These are phyloP conservation scores for Citrus trifoliata DNA, from an alignment of 345 rosid species.

Conservation along the genomic window DNA sequence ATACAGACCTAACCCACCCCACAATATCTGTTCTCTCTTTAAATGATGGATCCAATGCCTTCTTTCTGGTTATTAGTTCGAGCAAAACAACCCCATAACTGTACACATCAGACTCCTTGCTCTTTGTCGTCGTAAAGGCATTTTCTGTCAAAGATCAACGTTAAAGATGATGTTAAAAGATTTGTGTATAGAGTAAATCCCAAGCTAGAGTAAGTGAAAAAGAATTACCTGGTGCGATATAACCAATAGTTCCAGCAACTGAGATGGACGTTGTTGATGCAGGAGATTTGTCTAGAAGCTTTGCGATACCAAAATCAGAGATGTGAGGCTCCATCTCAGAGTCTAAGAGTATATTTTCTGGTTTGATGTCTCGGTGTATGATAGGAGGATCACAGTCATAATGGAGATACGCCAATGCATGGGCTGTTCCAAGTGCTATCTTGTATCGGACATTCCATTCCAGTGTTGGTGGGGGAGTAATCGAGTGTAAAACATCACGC, in stretches of 20 bases:
- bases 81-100: conserved; percentile 71
- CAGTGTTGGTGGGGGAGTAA: conserved; percentile 23
- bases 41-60: conserved; percentile 44
- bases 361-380: conserved; percentile 80
- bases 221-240: conserved; percentile 74
- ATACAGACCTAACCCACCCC: conserved; percentile 42
- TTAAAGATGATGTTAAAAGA: not conserved
- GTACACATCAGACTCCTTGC: conserved; percentile 65
- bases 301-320: conserved; percentile 81
- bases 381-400: conserved; percentile 68
- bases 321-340: conserved; percentile 71
- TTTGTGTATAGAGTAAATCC: not conserved
- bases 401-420: conserved; percentile 83
- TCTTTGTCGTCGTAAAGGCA: conserved; percentile 45
- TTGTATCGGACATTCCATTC: conserved; percentile 60
- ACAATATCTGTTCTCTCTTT: conserved; percentile 37
- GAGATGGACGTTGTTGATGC: conserved; percentile 34
- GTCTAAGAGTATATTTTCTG: conserved; percentile 73
- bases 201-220: not conserved
- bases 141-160: conserved; percentile 41
- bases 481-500: conserved; percentile 50
- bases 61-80: conserved; percentile 55
- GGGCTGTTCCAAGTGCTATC: conserved; percentile 65
- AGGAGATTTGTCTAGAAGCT: conserved; percentile 53
- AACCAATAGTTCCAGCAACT: conserved; percentile 68